Conservation (phyloP, 1,284 basidiomycete species). For the Leccinum ponderosum region DNA sequence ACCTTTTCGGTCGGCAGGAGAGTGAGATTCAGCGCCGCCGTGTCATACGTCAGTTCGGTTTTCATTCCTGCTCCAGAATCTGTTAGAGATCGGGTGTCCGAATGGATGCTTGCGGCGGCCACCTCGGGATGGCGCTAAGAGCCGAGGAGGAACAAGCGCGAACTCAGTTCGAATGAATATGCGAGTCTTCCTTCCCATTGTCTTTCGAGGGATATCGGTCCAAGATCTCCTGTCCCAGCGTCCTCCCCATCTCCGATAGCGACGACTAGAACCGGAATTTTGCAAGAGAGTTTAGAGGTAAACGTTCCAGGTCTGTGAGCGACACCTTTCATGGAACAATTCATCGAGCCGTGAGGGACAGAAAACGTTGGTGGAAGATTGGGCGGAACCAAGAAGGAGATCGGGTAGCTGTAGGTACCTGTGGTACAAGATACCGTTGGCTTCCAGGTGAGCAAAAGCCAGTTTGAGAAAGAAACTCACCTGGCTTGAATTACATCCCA, state of each 20-base stretch:
- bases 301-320: conserved; percentile 90
- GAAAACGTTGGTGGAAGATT: conserved; percentile 81
- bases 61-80: conserved; percentile 6
- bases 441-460: not conserved
- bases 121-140: conserved; percentile 11
- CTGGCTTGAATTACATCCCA: conserved; percentile 95
- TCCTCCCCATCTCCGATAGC: conserved; percentile 54
- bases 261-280: conserved; percentile 78
- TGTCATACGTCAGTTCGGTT: conserved; percentile 40
- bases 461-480: conserved; percentile 41
- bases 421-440: not conserved
- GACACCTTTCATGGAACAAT: conserved; percentile 80
- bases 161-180: conserved; percentile 81
- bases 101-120: not conserved
- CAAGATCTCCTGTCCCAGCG: conserved; percentile 49
- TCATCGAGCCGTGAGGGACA: conserved; percentile 78
- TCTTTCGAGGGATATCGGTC: conserved; percentile 66
- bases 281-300: conserved; percentile 73
- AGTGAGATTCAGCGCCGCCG: conserved; percentile 78
- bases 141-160: conserved; percentile 85
- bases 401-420: conserved; percentile 94
- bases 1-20: conserved; percentile 88
- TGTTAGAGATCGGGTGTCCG: conserved; percentile 1
- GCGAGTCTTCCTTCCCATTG: conserved; percentile 93
- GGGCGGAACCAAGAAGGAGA: conserved; percentile 86